Percentiles rank a stretch among this genome's conserved stretches.
phyloP scores from a whole-genome alignment of 2,329 filamentous ascomycete species.

The Neonectria punicea region DNA sequence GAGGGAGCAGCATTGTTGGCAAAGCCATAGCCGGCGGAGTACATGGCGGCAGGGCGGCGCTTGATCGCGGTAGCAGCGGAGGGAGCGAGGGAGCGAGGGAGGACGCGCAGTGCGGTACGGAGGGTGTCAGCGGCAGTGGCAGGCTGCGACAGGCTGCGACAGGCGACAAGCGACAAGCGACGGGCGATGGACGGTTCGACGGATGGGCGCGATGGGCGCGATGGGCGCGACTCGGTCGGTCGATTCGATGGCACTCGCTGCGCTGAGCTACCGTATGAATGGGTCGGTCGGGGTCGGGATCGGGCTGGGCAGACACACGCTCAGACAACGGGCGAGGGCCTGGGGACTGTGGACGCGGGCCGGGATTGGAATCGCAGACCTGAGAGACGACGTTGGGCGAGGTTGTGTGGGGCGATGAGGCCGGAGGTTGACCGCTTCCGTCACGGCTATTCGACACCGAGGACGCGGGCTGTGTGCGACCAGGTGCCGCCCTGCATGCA shows the following conservation, averaged over 20 bases:
- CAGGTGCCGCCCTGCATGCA: conserved; percentile 30
- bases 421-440: conserved; percentile 32
- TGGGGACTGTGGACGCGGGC: conserved; percentile 43
- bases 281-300: conserved; percentile 19
- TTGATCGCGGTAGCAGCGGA: conserved; percentile 13
- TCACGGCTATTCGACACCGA: conserved; percentile 37
- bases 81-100: neutral
- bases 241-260: neutral
- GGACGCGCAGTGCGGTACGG: neutral
- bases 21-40: conserved; percentile 65
- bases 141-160: conserved; percentile 24
- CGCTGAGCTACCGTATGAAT: no score
- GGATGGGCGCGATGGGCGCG: neutral
- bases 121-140: neutral
- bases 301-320: conserved; percentile 34
- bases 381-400: conserved; percentile 34
- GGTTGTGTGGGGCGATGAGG: conserved; percentile 39
- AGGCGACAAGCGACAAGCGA: conserved; percentile 9
- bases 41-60: conserved; percentile 54
- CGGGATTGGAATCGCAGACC: conserved; percentile 40
- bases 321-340: conserved; percentile 27
- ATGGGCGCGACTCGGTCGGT: neutral
- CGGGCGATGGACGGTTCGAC: conserved; percentile 12
- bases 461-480: conserved; percentile 30
- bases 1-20: conserved; percentile 62